Evolutionary conservation across 75 land plant species (phyloP), one percentile per base, ranked within the genome.

Genomic region (Pinus albicaulis): DNA sequence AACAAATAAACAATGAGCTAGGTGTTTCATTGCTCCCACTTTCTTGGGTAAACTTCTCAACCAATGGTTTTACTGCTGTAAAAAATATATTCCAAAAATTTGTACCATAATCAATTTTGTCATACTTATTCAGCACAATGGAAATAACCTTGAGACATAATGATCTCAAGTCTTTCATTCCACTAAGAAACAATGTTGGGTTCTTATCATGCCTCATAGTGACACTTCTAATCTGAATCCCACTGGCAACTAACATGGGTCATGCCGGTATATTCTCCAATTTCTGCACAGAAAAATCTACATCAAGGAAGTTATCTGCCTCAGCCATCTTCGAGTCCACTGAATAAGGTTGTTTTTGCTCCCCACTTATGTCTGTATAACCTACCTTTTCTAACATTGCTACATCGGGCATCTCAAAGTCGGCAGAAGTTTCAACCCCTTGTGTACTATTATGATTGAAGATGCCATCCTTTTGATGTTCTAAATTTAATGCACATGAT

Each of bases 11-110:
- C 59, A 98, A 78, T 17, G 98, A 90, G 69, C 95, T 91, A n/a
- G 98, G 98, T 56, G 81, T 86, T 31, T 84, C 89, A 73, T 91
- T 92, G 25, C 94, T 86, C 52, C 86, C 80, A 78, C 87, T 91
- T 78, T 95, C 95, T 68, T 86, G 83, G 58, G 80, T 86, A 73
- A 97, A 95, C 48, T 74, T 76, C 4, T 77, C 76, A 26, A 98
- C 80, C n/a, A 94, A 79, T 10, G 84, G 89, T 66, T 81, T 79
- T 5, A 88, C 90, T 19, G 92, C 86, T 11, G 24, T 57, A 74
- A 98, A 91, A 80, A 98, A 95, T n/a, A 79, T 78, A 55, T 89
- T 89, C 99, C 98, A 98, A 75, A 95, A 95, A 8, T 81, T 73
- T 16, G 78, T 63, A 66, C 83, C 81, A 81, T 88, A 88, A 57